Conservation (phyloP, 164 flowering plant genomes). For the Tetracentron sinense region DNA sequence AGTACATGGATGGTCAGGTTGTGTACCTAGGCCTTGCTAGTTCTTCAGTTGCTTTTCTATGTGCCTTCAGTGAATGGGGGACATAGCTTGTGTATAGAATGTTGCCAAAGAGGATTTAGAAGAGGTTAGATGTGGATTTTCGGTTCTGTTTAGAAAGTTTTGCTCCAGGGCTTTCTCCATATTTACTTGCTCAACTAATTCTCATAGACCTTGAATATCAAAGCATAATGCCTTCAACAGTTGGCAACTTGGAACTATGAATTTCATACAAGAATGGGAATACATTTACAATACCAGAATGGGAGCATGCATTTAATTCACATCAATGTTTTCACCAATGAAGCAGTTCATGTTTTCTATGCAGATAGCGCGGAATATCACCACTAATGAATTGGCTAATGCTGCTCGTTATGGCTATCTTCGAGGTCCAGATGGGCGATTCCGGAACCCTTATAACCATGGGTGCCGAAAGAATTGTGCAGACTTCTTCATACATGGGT, state of each 20-base stretch:
- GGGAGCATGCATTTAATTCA: too few relatives aligned
- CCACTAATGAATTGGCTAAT: constrained; percentile 89
- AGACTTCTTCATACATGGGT: constrained; percentile 75
- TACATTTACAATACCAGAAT: too few relatives aligned
- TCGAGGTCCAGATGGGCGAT: constrained; percentile 81
- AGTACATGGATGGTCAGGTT: background rate
- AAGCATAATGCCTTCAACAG: too few relatives aligned
- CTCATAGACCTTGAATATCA: too few relatives aligned
- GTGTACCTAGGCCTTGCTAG: background rate
- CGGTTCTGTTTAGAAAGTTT: too few relatives aligned
- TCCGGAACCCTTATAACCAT: constrained; percentile 86
- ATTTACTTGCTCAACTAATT: too few relatives aligned
- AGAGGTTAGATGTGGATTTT: too few relatives aligned
- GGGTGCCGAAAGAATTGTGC: constrained; percentile 86
- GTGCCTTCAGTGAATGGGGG: background rate
- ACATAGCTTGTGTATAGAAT: background rate
- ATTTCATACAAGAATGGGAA: too few relatives aligned
- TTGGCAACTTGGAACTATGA: too few relatives aligned
- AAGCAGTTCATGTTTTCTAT: background rate
- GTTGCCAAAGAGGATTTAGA: too few relatives aligned
- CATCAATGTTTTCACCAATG: background rate
- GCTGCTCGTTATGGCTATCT: constrained; percentile 78
- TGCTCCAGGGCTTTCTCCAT: too few relatives aligned
- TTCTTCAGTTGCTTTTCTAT: background rate
- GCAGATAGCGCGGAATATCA: constrained; percentile 93